Conservation (phyloP, 2,329 filamentous ascomycete genomes). For the Immersiporthe knoxdaviesiana region DNA sequence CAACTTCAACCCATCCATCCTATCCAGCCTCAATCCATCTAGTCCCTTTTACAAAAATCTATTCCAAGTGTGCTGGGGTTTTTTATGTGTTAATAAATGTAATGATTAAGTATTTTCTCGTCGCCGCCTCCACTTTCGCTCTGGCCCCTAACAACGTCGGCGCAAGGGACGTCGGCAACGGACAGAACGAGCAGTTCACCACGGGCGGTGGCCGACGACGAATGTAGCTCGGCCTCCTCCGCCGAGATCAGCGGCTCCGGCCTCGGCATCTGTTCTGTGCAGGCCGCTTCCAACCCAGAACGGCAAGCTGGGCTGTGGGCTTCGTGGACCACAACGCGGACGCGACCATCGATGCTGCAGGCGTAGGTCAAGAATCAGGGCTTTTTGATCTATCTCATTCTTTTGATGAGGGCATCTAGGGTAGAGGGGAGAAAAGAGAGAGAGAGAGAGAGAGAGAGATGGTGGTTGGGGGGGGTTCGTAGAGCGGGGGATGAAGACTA, state of each 20-base stretch:
- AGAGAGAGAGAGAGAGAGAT: too few relatives aligned
- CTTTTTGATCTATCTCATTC: slow-evolving; percentile 33
- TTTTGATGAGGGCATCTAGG: neutral
- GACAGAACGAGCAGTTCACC: slow-evolving; percentile 38
- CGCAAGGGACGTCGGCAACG: slow-evolving; percentile 38
- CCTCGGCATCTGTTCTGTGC: slow-evolving; percentile 40
- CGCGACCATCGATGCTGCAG: slow-evolving; percentile 38
- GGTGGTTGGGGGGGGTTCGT: too few relatives aligned
- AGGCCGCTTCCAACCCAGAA: slow-evolving; percentile 39
- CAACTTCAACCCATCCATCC: neutral
- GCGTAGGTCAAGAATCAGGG: slow-evolving; percentile 40
- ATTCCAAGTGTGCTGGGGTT: neutral
- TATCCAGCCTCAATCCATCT: neutral
- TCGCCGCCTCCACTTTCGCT: slow-evolving; percentile 36
- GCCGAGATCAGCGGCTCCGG: slow-evolving; percentile 35
- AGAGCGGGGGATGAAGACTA: neutral
- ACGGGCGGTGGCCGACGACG: slow-evolving; percentile 39
- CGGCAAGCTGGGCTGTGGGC: slow-evolving; percentile 41
- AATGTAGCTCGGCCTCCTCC: slow-evolving; percentile 38
- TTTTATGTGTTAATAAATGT: neutral
- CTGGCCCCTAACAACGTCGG: slow-evolving; percentile 40
- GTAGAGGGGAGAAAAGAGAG: neutral
- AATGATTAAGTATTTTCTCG: too few relatives aligned
- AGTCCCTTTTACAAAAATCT: neutral
- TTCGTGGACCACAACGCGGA: slow-evolving; percentile 39